Conservation (phyloP, 2,329 filamentous ascomycete species). For the Aspergillus uvarum region DNA sequence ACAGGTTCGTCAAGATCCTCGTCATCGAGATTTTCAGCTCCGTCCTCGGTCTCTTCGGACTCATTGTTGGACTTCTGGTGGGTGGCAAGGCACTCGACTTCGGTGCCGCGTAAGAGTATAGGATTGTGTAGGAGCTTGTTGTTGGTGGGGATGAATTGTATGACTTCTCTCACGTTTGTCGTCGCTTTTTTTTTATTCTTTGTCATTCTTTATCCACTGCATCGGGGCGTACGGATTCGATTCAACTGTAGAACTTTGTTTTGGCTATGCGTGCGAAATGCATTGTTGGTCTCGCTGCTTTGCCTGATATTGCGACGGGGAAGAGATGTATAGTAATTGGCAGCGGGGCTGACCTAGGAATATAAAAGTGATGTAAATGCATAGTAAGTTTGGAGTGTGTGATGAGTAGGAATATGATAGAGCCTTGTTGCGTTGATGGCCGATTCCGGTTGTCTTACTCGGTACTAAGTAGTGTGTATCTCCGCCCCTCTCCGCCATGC, state of each 20-base stretch:
- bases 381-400: neutral
- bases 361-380: neutral
- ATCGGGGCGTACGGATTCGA: slow-evolving; percentile 41
- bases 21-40: slow-evolving; percentile 99
- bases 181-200: slow-evolving; percentile 20
- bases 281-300: slow-evolving; percentile 31
- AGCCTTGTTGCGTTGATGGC: neutral
- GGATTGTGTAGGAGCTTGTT: slow-evolving; percentile 14
- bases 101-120: slow-evolving; percentile 28
- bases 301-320: slow-evolving; percentile 11
- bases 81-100: slow-evolving; percentile 82
- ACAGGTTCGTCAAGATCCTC: slow-evolving; percentile 94
- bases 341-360: neutral
- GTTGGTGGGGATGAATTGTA: slow-evolving; percentile 23
- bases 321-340: slow-evolving; percentile 21
- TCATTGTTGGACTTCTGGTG: slow-evolving; percentile 90
- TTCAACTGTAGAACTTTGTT: slow-evolving; percentile 27
- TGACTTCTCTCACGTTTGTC: slow-evolving; percentile 22
- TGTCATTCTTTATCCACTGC: slow-evolving; percentile 37
- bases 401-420: neutral
- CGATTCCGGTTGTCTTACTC: neutral
- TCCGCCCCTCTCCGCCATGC: neutral
- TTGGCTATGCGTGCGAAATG: slow-evolving; percentile 27
- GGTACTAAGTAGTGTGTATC: neutral
- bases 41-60: slow-evolving; percentile 89